Evolutionary conservation across 2,329 filamentous ascomycete species (phyloP).

Genomic region (Colletotrichum lupini): DNA sequence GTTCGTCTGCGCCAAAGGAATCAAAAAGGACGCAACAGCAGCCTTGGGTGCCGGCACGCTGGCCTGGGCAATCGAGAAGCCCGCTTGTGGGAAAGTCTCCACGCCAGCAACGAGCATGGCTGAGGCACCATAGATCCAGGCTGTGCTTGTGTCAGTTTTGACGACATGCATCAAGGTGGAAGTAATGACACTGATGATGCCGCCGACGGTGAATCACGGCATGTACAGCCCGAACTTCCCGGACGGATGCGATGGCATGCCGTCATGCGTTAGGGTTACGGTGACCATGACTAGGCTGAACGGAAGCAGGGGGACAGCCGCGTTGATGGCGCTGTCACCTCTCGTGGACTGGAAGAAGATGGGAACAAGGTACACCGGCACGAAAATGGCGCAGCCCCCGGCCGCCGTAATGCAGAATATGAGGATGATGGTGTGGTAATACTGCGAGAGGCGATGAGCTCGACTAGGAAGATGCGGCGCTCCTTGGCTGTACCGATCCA

Average conservation of each 20-base stretch:
- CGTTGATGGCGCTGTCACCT: slow-evolving; percentile 51
- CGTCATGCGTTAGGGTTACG: slow-evolving; percentile 42
- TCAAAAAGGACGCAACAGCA: slow-evolving; percentile 17
- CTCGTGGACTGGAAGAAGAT: slow-evolving; percentile 61
- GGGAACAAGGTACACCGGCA: slow-evolving; percentile 58
- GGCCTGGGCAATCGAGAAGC: slow-evolving; percentile 40
- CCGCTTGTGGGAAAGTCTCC: slow-evolving; percentile 46
- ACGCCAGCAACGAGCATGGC: slow-evolving; percentile 54
- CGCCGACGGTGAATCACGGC: slow-evolving; percentile 52
- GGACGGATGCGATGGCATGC: slow-evolving; percentile 19
- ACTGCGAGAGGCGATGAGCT: slow-evolving; percentile 50
- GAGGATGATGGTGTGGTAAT: slow-evolving; percentile 25
- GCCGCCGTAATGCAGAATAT: slow-evolving; percentile 21
- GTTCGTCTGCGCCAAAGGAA: slow-evolving; percentile 24
- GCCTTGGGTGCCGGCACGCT: slow-evolving; percentile 14
- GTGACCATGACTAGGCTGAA: slow-evolving; percentile 48
- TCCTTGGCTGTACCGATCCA: slow-evolving; percentile 51
- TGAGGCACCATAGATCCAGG: slow-evolving; percentile 45
- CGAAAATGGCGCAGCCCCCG: slow-evolving; percentile 35
- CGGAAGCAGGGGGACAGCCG: slow-evolving; percentile 53
- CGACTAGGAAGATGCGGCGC: slow-evolving; percentile 56
- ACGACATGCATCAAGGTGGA: slow-evolving; percentile 48
- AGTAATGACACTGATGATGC: slow-evolving; percentile 47
- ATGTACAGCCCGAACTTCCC: slow-evolving; percentile 47
- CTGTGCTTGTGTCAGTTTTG: slow-evolving; percentile 35